A percentile compares a stretch with the other conserved stretches of the same genome.
These are phyloP conservation scores for Theileria luwenshuni DNA, from an alignment of 169 alveolate genomes.

Conservation along the genomic window DNA sequence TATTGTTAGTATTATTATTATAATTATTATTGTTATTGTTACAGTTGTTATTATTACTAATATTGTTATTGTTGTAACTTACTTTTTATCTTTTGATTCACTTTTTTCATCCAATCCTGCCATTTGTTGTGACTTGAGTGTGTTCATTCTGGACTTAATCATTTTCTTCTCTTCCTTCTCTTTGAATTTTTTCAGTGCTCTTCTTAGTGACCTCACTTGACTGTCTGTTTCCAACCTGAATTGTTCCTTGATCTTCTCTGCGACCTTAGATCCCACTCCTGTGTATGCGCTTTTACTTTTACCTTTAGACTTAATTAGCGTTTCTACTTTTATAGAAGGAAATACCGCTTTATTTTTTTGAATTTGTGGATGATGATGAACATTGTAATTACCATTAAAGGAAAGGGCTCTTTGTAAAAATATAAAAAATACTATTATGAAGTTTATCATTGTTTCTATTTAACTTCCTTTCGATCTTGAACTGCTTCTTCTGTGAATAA, in stretches of 20 bases:
- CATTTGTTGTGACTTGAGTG: conserved; percentile 33
- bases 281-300: conserved; percentile 26
- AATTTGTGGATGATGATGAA: neutral
- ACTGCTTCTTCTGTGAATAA: conserved; percentile 62
- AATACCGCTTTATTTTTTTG: no score
- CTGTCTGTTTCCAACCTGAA: conserved; percentile 38
- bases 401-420: conserved; percentile 8
- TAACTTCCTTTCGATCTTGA: conserved; percentile 45
- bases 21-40: no score
- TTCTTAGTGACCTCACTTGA: conserved; percentile 49
- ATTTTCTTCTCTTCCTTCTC: conserved; percentile 47
- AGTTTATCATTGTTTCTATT: conserved; percentile 14
- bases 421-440: neutral
- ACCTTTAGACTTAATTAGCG: neutral
- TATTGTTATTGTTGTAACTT: neutral
- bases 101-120: neutral
- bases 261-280: conserved; percentile 67
- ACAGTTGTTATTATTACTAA: no score
- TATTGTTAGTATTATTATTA: no score
- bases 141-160: conserved; percentile 32
- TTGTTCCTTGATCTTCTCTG: conserved; percentile 58
- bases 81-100: conserved; percentile 16
- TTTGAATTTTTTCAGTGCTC: conserved; percentile 53
- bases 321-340: neutral
- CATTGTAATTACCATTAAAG: neutral